phyloP scores from a whole-genome alignment of 164 flowering plant genomes.

The Amborella trichopoda region DNA sequence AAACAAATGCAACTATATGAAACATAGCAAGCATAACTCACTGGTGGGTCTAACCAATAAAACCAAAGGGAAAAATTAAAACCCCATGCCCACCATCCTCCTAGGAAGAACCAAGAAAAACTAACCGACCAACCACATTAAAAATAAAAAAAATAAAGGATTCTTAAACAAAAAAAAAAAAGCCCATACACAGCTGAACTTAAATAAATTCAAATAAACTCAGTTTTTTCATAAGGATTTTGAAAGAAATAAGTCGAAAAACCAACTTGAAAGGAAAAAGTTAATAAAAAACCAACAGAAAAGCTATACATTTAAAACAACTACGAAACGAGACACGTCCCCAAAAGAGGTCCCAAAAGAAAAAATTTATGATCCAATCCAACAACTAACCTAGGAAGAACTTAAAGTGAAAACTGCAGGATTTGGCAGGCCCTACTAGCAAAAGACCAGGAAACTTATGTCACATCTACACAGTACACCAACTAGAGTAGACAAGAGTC shows the following conservation, averaged over 20 bases:
- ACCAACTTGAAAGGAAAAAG: background rate
- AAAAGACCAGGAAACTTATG: background rate
- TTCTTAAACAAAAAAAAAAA: too few relatives aligned
- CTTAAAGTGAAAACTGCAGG: background rate
- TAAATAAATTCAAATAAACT: background rate
- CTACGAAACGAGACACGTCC: background rate
- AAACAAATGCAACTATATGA: too few relatives aligned
- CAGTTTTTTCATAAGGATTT: background rate
- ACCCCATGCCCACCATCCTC: too few relatives aligned
- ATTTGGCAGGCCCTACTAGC: background rate
- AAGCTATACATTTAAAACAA: too few relatives aligned
- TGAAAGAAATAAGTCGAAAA: background rate
- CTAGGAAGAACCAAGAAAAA: too few relatives aligned
- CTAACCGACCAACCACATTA: too few relatives aligned
- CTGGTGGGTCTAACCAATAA: too few relatives aligned
- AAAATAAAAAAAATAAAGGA: too few relatives aligned
- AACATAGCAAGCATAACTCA: too few relatives aligned
- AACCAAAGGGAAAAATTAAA: too few relatives aligned
- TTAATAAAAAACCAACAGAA: too few relatives aligned
- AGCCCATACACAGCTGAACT: background rate
- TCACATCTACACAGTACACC: background rate
- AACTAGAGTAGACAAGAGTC: slow-evolving; percentile 11
- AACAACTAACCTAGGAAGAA: background rate
- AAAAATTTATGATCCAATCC: background rate
- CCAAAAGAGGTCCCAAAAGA: background rate